Percentiles rank a stretch among this genome's conserved stretches.
phyloP scores from a whole-genome alignment of 805 yeast species.

The Lipomyces orientalis region DNA sequence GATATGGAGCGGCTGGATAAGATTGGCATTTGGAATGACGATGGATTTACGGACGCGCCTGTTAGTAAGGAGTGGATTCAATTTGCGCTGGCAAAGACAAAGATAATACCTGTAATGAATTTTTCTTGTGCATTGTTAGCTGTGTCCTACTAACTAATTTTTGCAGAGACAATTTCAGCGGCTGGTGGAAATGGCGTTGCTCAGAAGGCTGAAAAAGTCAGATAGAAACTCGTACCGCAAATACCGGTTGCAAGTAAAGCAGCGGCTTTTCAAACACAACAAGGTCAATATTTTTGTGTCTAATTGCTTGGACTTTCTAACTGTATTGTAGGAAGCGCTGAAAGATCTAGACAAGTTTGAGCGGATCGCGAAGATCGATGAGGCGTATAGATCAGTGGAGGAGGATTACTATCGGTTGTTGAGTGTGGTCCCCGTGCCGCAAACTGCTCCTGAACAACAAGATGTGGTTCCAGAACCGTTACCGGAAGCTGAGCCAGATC shows the following conservation, averaged over 20 bases:
- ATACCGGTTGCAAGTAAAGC: conserved; percentile 67
- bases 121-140: not conserved
- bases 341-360: conserved; percentile 66
- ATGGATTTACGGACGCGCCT: conserved; percentile 39
- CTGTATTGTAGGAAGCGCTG: conserved; percentile 63
- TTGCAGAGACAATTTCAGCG: conserved; percentile 70
- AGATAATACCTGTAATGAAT: conserved; percentile 58
- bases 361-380: conserved; percentile 72
- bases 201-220: conserved; percentile 47
- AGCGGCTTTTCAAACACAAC: conserved; percentile 77
- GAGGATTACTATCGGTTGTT: conserved; percentile 73
- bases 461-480: not conserved
- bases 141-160: not conserved
- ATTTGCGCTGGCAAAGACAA: conserved; percentile 50
- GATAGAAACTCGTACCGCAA: conserved; percentile 40
- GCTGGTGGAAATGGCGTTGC: conserved; percentile 73
- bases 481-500: not conserved
- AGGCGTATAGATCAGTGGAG: conserved; percentile 70
- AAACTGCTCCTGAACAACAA: not conserved
- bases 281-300: conserved; percentile 39
- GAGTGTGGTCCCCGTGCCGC: conserved; percentile 32
- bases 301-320: not conserved
- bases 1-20: conserved; percentile 63
- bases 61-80: conserved; percentile 50
- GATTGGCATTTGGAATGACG: conserved; percentile 29